A percentile compares a stretch with the other conserved stretches of the same genome.
These are phyloP conservation scores for Stentor coeruleus DNA, from an alignment of 73 alveolate genomes.

Conservation along the genomic window DNA sequence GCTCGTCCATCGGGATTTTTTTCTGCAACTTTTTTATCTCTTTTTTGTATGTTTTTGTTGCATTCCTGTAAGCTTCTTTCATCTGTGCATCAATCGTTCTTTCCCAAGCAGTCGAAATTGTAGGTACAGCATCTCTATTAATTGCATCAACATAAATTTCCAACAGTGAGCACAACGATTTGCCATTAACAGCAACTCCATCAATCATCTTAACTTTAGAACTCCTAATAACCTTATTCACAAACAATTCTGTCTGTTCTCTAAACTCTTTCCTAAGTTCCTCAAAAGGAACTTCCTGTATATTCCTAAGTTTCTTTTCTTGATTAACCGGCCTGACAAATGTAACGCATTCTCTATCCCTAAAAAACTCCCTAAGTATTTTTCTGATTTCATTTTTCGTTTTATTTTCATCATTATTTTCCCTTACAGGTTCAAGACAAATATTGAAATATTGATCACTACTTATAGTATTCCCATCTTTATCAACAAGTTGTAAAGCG, in stretches of 20 bases:
- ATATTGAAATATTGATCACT: conserved; percentile 50
- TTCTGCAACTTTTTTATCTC: conserved; percentile 32
- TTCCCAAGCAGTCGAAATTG: conserved; percentile 93
- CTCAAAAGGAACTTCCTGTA: conserved; percentile 83
- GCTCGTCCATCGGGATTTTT: conserved; percentile 36
- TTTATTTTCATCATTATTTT: conserved; percentile 57
- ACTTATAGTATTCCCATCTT: conserved; percentile 33
- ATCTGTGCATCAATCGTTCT: conserved; percentile 73
- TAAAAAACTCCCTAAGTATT: conserved; percentile 71
- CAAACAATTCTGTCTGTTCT: conserved; percentile 64
- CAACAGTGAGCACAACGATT: conserved; percentile 66
- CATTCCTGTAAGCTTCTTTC: conserved; percentile 36
- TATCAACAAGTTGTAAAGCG: conserved; percentile 80
- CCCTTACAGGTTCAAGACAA: conserved; percentile 41
- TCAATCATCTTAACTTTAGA: conserved; percentile 74
- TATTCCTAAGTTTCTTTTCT: conserved; percentile 88
- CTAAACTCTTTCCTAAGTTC: conserved; percentile 90
- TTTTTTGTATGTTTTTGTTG: conserved; percentile 33
- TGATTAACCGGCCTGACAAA: conserved; percentile 95
- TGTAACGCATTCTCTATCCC: conserved; percentile 91
- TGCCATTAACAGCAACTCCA: conserved; percentile 78
- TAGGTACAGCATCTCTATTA: conserved; percentile 83
- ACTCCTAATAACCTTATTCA: conserved; percentile 53
- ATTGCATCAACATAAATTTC: conserved; percentile 71
- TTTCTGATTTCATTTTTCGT: conserved; percentile 79